Percentiles rank a stretch among this genome's conserved stretches.
phyloP scores from a whole-genome alignment of 202 grass and related monocot species.

The Panicum hallii region DNA sequence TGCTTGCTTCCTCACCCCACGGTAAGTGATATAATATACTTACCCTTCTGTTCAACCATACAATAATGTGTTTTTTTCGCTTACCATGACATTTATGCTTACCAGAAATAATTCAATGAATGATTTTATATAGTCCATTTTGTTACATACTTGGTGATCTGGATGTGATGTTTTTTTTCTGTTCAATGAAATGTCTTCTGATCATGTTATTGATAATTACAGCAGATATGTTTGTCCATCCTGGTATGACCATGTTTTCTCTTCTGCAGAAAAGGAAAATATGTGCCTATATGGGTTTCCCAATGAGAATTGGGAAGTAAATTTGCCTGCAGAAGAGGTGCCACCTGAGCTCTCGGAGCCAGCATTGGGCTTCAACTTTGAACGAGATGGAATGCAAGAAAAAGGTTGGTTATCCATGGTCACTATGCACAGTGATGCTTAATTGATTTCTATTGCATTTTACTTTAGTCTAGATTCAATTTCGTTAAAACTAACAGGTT shows the following conservation, averaged over 20 bases:
- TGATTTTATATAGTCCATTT: no score
- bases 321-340: slow-evolving; percentile 97
- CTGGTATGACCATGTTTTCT: slow-evolving; percentile 35
- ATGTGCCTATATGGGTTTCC: slow-evolving; percentile 95
- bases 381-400: slow-evolving; percentile 97
- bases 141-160: no score
- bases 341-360: slow-evolving; percentile 97
- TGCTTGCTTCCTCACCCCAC: no score
- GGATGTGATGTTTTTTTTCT: background rate
- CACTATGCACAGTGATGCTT: slow-evolving; percentile 88
- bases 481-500: slow-evolving; percentile 94
- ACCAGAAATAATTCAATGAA: no score
- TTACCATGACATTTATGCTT: no score
- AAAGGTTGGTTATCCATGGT: slow-evolving; percentile 98
- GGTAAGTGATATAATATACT: no score
- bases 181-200: background rate
- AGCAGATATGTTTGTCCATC: slow-evolving; percentile 14
- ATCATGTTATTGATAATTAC: slow-evolving; percentile 9
- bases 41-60: no score
- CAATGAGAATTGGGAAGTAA: slow-evolving; percentile 96
- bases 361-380: slow-evolving; percentile 96
- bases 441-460: slow-evolving; percentile 95
- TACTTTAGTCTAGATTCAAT: slow-evolving; percentile 95
- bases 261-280: slow-evolving; percentile 87
- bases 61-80: no score